Evolutionary conservation across 129 eudicot genomes (phyloP), one percentile per base, ranked within the genome.

Genomic region (Lactuca saligna): DNA sequence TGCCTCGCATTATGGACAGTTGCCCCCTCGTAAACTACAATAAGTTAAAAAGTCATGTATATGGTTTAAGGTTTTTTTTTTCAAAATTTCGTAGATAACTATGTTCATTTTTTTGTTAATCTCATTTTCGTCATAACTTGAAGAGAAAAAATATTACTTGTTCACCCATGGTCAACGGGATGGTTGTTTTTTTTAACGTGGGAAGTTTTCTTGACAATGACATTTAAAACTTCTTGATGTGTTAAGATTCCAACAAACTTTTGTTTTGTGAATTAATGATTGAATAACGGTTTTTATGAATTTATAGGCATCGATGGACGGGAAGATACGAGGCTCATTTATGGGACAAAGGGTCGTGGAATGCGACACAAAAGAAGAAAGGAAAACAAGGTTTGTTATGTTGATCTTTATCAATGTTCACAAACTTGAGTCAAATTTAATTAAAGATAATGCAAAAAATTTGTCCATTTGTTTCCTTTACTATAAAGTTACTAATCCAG

Each of bases 341-440:
- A 39, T 89, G 96, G 96, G 96, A 89, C 75, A 89, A 89, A 84
- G 90, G 86, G 65, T 82, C 96, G 1, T 89, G 96, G 96, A 89
- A 89, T 74, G 80, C 68, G 6, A 86, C 96, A 35, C 96, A 89
- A 79, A 89, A 80, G 74, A 89, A 89, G 85, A 89, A 89, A 68
- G 96, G 96, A 6, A 89, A 86, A 76, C 96, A 89, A 89, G 96
- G 96, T 86, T 53, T 72, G 68, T 57, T 42, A 34, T 25, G 20
- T 48, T 37, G 54, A 53, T 15, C 15, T 53, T 44, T 8, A 12
- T 8, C 14, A 44, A n/a, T 51, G 56, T 8, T 51, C 56, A 51
- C 56, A 51, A 51, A 51, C 13, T 44, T 44, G 14, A 44, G 50
- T 51, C 7, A 51, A 51, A 11, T 2, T 51, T 4, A 51, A 51